Percentiles rank a stretch among this genome's conserved stretches.
Conservation (phyloP, 225 moss, liverwort and hornwort species). For the Thuidium tamariscinum region DNA sequence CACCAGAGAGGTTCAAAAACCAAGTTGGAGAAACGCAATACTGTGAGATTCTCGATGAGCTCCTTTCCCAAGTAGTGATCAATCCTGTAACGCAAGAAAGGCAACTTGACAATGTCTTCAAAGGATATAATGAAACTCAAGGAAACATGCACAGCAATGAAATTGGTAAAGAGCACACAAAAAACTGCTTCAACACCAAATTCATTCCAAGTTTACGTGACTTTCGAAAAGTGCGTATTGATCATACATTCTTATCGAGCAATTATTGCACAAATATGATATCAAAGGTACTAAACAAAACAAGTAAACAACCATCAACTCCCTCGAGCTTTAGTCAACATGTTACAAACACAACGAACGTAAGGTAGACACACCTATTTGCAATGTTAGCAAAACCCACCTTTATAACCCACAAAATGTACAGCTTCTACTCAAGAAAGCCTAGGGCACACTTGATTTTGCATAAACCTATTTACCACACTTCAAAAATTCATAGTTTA, state of each 20-base stretch:
- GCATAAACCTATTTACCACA: not conserved
- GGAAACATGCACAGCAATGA: not conserved
- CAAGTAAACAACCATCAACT: not conserved
- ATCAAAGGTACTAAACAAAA: not conserved
- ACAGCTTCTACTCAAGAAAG: not conserved
- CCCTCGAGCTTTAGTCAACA: not conserved
- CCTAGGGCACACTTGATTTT: not conserved
- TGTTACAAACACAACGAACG: not conserved
- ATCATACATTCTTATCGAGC: not conserved
- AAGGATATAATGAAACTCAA: not conserved
- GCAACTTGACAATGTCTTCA: not conserved
- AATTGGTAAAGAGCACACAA: not conserved
- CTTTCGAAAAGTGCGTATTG: not conserved
- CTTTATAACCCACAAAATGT: not conserved
- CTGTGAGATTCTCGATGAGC: conserved; percentile 81
- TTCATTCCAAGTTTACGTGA: not conserved
- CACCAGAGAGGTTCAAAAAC: conserved; percentile 87
- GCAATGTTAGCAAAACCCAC: not conserved
- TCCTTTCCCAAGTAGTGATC: conserved; percentile 92
- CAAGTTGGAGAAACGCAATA: conserved; percentile 90
- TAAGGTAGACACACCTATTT: not conserved
- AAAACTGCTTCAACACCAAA: not conserved
- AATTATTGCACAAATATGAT: not conserved
- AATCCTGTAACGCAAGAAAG: conserved; percentile 40
- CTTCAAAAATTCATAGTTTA: not conserved